Base-by-base conservation (phyloP, 768 basidiomycete species). In the Pisolithus marmoratus region DNA sequence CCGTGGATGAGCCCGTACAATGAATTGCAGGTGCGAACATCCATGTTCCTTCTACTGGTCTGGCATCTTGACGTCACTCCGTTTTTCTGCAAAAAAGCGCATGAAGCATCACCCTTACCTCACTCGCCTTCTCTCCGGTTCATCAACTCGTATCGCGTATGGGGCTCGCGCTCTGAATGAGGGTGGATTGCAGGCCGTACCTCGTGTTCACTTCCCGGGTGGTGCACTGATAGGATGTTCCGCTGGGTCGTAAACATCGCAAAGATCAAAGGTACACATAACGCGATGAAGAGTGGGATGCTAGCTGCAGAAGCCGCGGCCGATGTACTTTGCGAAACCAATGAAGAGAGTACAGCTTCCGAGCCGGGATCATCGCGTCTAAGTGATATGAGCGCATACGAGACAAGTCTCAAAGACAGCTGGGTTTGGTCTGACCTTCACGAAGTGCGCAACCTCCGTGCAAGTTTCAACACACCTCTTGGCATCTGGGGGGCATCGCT, bases 211-310 rank as follows among this genome's bases (percentile, higher is more conserved):
- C 71, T 99, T 93, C 71, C 96, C 96, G 0, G 94, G 96, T 2
- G 95, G 95, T 2, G 95, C 94, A 1, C 72, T 98, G 24, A 83
- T 99, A 37, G 96, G 95, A 0, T 97, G 94, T 70, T 87, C 92
- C 0, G 96, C 94, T 1, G 95, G 95, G 12, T 98, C 66, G 80
- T 99, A 54, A 98, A 98, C 71, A 80, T 96, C 11, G 87, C 94
- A 14, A 98, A 96, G 72, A 98, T 99, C 71, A 98, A 98, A 65
- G 95, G 95, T 14, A 95, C 94, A 0, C 96, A 98, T 66, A 98
- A 94, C 54, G 94, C 95, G 3, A 98, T 99, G 96, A 94, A 98
- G 77, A 91, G 87, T 36, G 96, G 96, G 26, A 97, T 97, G 87
- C 76, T 98, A 19, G 95, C 94, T 26, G 95, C 92, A 1, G 94